A percentile compares a stretch with the other conserved stretches of the same genome.
Evolutionary conservation across 2,329 filamentous ascomycete species (phyloP).

Genomic region (Taxawa tesnikishii): DNA sequence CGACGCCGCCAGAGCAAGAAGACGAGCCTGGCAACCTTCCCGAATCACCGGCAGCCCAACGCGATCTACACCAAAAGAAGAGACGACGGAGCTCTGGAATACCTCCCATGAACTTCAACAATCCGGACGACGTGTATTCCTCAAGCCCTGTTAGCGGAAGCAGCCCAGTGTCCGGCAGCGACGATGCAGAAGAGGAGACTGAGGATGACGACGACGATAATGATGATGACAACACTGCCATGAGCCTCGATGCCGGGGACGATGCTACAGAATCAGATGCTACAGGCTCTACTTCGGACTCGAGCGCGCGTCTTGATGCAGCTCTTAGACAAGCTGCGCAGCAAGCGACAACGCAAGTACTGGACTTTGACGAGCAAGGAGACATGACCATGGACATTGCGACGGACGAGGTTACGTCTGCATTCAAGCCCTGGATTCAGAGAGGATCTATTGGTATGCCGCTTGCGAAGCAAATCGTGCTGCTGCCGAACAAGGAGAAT

Average conservation of each 20-base stretch:
- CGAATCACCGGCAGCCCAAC: slow-evolving; percentile 52
- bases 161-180: slow-evolving; percentile 26
- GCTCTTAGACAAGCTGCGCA: slow-evolving; percentile 63
- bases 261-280: slow-evolving; percentile 24
- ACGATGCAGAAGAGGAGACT: slow-evolving; percentile 43
- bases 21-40: slow-evolving; percentile 38
- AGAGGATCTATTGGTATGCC: slow-evolving; percentile 24
- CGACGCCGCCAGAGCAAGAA: slow-evolving; percentile 49
- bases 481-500: slow-evolving; percentile 34
- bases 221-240: slow-evolving; percentile 56
- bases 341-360: slow-evolving; percentile 60
- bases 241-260: slow-evolving; percentile 65
- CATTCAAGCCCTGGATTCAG: slow-evolving; percentile 60
- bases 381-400: slow-evolving; percentile 40
- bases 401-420: slow-evolving; percentile 60
- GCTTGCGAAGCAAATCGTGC: slow-evolving; percentile 7
- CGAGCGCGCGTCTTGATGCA: slow-evolving; percentile 64
- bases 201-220: slow-evolving; percentile 39
- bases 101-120: slow-evolving; percentile 52
- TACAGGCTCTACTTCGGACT: slow-evolving; percentile 43
- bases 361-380: slow-evolving; percentile 40
- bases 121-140: slow-evolving; percentile 53
- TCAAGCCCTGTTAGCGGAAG: slow-evolving; percentile 66
- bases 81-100: slow-evolving; percentile 53
- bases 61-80: slow-evolving; percentile 50